phyloP scores from a whole-genome alignment of 2,329 filamentous ascomycete species.

The Camptophora hylomeconis region DNA sequence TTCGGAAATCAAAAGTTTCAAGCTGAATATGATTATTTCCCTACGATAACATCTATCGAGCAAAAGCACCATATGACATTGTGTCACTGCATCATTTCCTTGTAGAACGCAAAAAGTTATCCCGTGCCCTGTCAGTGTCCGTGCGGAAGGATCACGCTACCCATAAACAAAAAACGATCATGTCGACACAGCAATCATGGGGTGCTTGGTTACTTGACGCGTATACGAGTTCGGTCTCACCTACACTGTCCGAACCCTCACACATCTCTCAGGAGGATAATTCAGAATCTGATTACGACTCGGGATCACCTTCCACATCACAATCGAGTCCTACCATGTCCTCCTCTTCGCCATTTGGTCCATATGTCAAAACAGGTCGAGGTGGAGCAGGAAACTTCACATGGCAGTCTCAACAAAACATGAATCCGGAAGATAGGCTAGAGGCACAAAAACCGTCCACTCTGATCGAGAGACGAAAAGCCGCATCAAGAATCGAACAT shows the following conservation, averaged over 20 bases:
- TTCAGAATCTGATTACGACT: slow-evolving; percentile 3
- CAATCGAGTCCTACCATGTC: slow-evolving; percentile 6
- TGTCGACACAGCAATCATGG: slow-evolving; percentile 16
- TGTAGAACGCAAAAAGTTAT: too few relatives aligned
- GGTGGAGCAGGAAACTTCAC: slow-evolving; percentile 54
- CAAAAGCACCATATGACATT: too few relatives aligned
- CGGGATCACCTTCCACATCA: slow-evolving; percentile 3
- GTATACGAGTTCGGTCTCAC: slow-evolving; percentile 13
- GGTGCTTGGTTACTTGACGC: slow-evolving; percentile 17
- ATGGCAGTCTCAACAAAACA: slow-evolving; percentile 29
- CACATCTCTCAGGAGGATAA: slow-evolving; percentile 10
- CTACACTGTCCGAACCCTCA: slow-evolving; percentile 8
- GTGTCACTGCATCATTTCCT: too few relatives aligned
- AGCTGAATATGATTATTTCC: too few relatives aligned
- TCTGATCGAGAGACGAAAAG: slow-evolving; percentile 12
- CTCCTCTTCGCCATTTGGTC: slow-evolving; percentile 19
- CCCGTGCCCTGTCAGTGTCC: too few relatives aligned
- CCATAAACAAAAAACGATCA: too few relatives aligned
- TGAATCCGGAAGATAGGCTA: slow-evolving; percentile 27
- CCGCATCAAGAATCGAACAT: slow-evolving; percentile 11
- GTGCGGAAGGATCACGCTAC: too few relatives aligned
- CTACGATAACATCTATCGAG: too few relatives aligned
- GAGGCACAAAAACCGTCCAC: slow-evolving; percentile 28
- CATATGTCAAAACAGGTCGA: slow-evolving; percentile 41
- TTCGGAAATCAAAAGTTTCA: too few relatives aligned